These are phyloP conservation scores for Mariannaea sp. DNA, from an alignment of 2,329 filamentous ascomycete genomes.

Conservation along the genomic window DNA sequence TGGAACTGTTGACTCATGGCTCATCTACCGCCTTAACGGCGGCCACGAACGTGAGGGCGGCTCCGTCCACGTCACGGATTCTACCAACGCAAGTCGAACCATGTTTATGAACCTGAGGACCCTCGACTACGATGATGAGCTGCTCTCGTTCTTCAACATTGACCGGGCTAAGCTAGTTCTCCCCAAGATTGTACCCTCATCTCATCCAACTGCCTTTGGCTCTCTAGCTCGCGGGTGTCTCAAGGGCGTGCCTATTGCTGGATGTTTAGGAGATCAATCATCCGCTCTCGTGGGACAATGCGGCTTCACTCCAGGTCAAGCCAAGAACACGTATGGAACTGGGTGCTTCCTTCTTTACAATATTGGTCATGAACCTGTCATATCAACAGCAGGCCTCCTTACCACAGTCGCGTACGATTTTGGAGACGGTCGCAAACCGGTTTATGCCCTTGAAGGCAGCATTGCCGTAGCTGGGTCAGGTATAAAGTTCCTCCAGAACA, in stretches of 20 bases:
- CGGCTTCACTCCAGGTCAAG: conserved; percentile 79
- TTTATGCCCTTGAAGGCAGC: conserved; percentile 83
- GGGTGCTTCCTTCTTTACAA: conserved; percentile 91
- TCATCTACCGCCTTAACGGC: conserved; percentile 83
- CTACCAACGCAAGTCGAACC: conserved; percentile 85
- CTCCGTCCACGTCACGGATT: conserved; percentile 79
- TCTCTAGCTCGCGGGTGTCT: conserved; percentile 67
- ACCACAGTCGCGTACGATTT: conserved; percentile 90
- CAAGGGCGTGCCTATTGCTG: conserved; percentile 74
- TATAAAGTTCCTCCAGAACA: conserved; percentile 73
- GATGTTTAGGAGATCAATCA: conserved; percentile 86
- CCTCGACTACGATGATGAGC: conserved; percentile 75
- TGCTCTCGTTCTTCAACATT: conserved; percentile 80
- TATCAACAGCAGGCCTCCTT: conserved; percentile 80
- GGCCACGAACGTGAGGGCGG: conserved; percentile 60
- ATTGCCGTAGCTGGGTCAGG: conserved; percentile 82
- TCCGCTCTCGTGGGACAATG: conserved; percentile 85
- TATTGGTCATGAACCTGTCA: conserved; percentile 81
- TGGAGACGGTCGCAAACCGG: conserved; percentile 60
- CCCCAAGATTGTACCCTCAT: conserved; percentile 83
- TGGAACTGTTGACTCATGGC: conserved; percentile 87
- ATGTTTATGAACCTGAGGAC: conserved; percentile 94
- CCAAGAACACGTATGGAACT: conserved; percentile 91
- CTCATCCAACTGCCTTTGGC: conserved; percentile 75
- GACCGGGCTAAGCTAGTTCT: conserved; percentile 70